These are phyloP conservation scores for Claviceps spartinae DNA, from an alignment of 2,329 filamentous ascomycete species.

Conservation along the genomic window DNA sequence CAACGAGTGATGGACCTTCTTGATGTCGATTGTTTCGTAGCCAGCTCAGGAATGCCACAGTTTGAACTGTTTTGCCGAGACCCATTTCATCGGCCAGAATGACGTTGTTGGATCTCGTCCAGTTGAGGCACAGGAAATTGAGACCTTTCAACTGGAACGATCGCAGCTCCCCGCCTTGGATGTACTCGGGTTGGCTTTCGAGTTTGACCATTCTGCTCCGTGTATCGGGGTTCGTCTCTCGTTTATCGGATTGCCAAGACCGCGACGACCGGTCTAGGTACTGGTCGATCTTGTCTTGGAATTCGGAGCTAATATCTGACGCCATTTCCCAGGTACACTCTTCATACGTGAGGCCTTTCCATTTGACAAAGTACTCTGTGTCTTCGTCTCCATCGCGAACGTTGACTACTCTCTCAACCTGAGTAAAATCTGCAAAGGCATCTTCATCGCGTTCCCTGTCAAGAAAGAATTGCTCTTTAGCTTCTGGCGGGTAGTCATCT, in stretches of 20 bases:
- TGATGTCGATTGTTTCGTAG: constrained; percentile 78
- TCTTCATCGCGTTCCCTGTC: constrained; percentile 86
- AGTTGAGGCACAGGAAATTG: constrained; percentile 93
- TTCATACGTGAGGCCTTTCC: constrained; percentile 89
- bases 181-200: constrained; percentile 71
- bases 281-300: constrained; percentile 82
- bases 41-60: constrained; percentile 94
- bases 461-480: constrained; percentile 87
- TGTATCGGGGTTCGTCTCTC: constrained; percentile 62
- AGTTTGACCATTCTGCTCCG: constrained; percentile 61
- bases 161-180: constrained; percentile 71
- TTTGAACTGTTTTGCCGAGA: constrained; percentile 94
- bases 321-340: constrained; percentile 87
- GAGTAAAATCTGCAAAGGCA: constrained; percentile 75
- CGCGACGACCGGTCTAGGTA: constrained; percentile 74
- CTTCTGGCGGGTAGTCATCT: constrained; percentile 66
- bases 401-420: constrained; percentile 86
- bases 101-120: constrained; percentile 87
- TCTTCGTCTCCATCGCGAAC: constrained; percentile 67
- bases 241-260: constrained; percentile 65
- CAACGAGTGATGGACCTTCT: constrained; percentile 89
- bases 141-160: constrained; percentile 89
- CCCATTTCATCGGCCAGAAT: constrained; percentile 99
- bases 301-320: constrained; percentile 59
- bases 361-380: constrained; percentile 88